Evolutionary conservation across 257 asterid species (phyloP).

Genomic region (Henckelia pumila): DNA sequence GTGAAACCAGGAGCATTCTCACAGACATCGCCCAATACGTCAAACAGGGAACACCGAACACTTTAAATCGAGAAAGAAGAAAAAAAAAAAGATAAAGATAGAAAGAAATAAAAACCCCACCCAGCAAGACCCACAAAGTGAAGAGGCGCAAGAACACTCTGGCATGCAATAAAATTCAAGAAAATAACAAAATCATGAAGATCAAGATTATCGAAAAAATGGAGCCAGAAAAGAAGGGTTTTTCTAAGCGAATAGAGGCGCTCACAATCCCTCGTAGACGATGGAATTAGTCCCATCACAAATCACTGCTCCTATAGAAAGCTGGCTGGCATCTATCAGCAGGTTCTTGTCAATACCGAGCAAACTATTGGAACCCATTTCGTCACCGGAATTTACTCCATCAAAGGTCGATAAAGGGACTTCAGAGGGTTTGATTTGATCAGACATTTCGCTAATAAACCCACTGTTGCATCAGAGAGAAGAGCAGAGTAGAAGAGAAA

Average conservation of each 20-base stretch:
- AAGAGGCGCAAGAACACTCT: neutral
- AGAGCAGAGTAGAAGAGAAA: neutral
- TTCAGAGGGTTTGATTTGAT: slow-evolving; percentile 26
- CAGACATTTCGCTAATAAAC: slow-evolving; percentile 35
- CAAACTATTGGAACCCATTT: slow-evolving; percentile 22
- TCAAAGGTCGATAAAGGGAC: slow-evolving; percentile 22
- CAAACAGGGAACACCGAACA: neutral
- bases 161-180: slow-evolving; percentile 28
- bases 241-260: neutral
- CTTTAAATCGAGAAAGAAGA: neutral
- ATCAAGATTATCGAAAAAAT: slow-evolving; percentile 7
- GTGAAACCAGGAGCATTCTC: neutral
- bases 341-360: slow-evolving; percentile 32
- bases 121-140: slow-evolving; percentile 7
- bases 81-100: neutral
- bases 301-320: slow-evolving; percentile 44
- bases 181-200: slow-evolving; percentile 12
- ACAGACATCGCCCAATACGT: neutral
- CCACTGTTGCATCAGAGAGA: slow-evolving; percentile 23
- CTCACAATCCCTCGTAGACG: slow-evolving; percentile 62
- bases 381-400: slow-evolving; percentile 14
- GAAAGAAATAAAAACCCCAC: neutral
- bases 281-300: slow-evolving; percentile 47
- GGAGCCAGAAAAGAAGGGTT: neutral
- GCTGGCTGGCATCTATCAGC: slow-evolving; percentile 39